Base-by-base conservation (phyloP, 2,329 filamentous ascomycete genomes). In the Venturiaceae sp. region DNA sequence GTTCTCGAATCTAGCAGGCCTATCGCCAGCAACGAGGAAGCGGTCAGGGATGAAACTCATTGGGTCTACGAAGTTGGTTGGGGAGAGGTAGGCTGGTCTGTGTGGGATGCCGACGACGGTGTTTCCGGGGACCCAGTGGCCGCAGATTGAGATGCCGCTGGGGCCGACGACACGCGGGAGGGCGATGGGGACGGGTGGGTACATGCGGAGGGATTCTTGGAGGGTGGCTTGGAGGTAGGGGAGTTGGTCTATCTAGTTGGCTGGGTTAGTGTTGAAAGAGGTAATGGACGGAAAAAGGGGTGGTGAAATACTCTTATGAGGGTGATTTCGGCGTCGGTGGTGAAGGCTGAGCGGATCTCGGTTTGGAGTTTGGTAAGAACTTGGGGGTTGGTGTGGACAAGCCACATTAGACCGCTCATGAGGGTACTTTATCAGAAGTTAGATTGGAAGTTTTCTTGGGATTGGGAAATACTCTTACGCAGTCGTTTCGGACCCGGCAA, bases 401-500 rank as follows among this genome's bases (percentile, higher is more conserved):
- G 13, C 44, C 44, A 50, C 23, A 50, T 30, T 2, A 50, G 69
- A 14, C 64, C 63, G 55, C 67, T 63, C 11, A 61, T 63, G n/a
- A 65, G 64, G 57, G 64, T 54, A 16, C 52, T 36, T 30, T 11
- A 19, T 50, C 3, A n/a, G 3, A 30, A 9, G 39, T 44, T 23
- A 44, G 39, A 7, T 2, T 30, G n/a, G n/a, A 5, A 16, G 23
- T 9, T 30, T 21, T 19, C 9, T 26, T 26, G 19, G 13, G 21
- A 46, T 8, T 7, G 14, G 44, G 8, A 30, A 30, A 7, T 5
- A 16, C 11, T 30, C 44, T 7, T 50, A 50, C 44, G 75, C 75
- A 0, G 74, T 74, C 0, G 76, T 77, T 58, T 79, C 75, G n/a
- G 71, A 73, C 2, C 75, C 76, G 1, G 74, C 76, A 7, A 74